phyloP scores from a whole-genome alignment of 352 stramenopile species.

The Globisporangium canariense region DNA sequence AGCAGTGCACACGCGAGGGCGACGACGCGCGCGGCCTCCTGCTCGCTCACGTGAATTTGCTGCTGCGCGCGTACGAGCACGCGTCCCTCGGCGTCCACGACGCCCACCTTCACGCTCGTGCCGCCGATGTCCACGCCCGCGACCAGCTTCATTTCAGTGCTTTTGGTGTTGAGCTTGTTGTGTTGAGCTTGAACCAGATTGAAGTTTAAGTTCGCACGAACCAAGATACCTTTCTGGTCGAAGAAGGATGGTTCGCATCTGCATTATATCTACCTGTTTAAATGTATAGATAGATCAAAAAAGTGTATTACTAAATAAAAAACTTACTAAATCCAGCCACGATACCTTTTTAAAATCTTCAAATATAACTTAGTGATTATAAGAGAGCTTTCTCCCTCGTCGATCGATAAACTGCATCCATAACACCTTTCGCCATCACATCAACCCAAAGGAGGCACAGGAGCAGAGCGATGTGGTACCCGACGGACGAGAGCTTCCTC shows the following conservation, averaged over 20 bases:
- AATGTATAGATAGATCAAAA: not conserved
- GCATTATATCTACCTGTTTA: too few species aligned
- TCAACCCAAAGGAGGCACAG: not conserved
- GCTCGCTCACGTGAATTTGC: slow-evolving; percentile 33
- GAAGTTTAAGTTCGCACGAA: not conserved
- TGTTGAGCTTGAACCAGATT: not conserved
- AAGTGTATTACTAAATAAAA: not conserved
- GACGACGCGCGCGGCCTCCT: slow-evolving; percentile 52
- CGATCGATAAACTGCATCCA: not conserved
- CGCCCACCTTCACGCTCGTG: slow-evolving; percentile 67
- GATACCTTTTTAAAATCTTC: too few species aligned
- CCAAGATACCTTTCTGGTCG: not conserved
- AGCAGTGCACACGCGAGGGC: slow-evolving; percentile 36
- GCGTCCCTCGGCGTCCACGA: slow-evolving; percentile 47
- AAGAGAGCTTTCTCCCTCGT: not conserved
- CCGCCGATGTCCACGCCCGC: slow-evolving; percentile 74
- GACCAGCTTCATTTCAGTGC: slow-evolving; percentile 26
- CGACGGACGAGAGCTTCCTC: slow-evolving; percentile 18
- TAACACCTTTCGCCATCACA: not conserved
- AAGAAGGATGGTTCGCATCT: not conserved
- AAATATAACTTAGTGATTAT: not conserved
- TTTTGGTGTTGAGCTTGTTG: not conserved
- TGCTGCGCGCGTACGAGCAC: slow-evolving; percentile 50
- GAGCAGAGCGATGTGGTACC: slow-evolving; percentile 11
- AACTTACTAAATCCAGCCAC: too few species aligned